phyloP scores from a whole-genome alignment of 495 filamentous ascomycete species.

The Aspergillus hancockii region DNA sequence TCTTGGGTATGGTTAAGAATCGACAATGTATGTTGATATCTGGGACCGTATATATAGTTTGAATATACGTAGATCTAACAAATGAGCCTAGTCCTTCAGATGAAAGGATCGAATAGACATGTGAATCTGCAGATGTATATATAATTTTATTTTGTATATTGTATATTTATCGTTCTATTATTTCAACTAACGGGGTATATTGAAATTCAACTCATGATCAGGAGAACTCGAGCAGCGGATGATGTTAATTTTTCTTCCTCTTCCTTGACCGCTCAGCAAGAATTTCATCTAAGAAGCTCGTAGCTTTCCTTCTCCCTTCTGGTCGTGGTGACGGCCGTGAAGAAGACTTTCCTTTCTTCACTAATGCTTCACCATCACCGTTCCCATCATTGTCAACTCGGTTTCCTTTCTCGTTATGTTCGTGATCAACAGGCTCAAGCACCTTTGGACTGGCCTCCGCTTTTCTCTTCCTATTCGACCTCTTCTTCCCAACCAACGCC shows the following conservation, averaged over 20 bases:
- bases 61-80: not conserved
- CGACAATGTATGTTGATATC: slow-evolving; percentile 22
- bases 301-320: slow-evolving; percentile 41
- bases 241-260: slow-evolving; percentile 51
- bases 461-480: slow-evolving; percentile 25
- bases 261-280: slow-evolving; percentile 52
- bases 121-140: not conserved
- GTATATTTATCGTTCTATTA: not conserved
- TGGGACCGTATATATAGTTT: slow-evolving; percentile 3
- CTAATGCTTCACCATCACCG: slow-evolving; percentile 11
- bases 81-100: not conserved
- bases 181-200: slow-evolving; percentile 22
- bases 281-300: slow-evolving; percentile 54
- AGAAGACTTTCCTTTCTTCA: slow-evolving; percentile 8
- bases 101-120: not conserved
- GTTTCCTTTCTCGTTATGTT: slow-evolving; percentile 4
- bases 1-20: slow-evolving; percentile 16
- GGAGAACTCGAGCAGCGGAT: slow-evolving; percentile 21
- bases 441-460: slow-evolving; percentile 7
- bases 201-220: not conserved
- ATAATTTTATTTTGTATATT: slow-evolving; percentile 7
- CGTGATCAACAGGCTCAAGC: slow-evolving; percentile 3
- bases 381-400: slow-evolving; percentile 11
- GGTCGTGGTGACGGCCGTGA: slow-evolving; percentile 17
- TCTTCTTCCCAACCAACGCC: slow-evolving; percentile 52